phyloP scores from a whole-genome alignment of 2,329 filamentous ascomycete species.

The Fusarium sp. region DNA sequence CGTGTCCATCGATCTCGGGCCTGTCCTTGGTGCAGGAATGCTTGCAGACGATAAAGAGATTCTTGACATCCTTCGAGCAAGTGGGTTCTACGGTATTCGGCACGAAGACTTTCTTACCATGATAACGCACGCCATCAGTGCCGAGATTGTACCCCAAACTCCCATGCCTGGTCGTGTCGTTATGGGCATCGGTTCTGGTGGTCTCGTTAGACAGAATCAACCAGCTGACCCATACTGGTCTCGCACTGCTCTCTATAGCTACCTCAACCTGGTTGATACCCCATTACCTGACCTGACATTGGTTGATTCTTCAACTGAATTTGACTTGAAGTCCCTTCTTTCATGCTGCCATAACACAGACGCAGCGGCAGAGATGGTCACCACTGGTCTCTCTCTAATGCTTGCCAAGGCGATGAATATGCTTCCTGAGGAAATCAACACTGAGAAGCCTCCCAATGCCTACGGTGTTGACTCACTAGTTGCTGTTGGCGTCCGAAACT shows the following conservation, averaged over 20 bases:
- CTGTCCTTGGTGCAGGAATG: conserved; percentile 67
- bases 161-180: conserved; percentile 61
- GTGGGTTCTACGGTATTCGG: conserved; percentile 67
- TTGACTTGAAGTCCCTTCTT: conserved; percentile 52
- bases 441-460: conserved; percentile 54
- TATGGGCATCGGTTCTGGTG: conserved; percentile 67
- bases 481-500: conserved; percentile 65
- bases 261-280: conserved; percentile 63
- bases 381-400: conserved; percentile 55
- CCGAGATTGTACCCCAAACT: conserved; percentile 45
- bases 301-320: conserved; percentile 25
- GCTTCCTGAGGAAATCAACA: conserved; percentile 59
- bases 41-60: conserved; percentile 62
- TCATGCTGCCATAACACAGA: conserved; percentile 44
- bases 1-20: conserved; percentile 64
- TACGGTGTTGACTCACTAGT: conserved; percentile 67
- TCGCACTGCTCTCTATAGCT: conserved; percentile 61
- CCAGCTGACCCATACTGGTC: conserved; percentile 68
- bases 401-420: conserved; percentile 61
- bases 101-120: conserved; percentile 63
- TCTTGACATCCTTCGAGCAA: conserved; percentile 62
- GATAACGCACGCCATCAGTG: conserved; percentile 60
- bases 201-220: conserved; percentile 64
- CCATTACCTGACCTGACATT: conserved; percentile 48
- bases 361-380: conserved; percentile 52